A percentile compares a stretch with the other conserved stretches of the same genome.
These are phyloP conservation scores for Lasiosphaeria ovina DNA, from an alignment of 495 filamentous ascomycete genomes.

Conservation along the genomic window DNA sequence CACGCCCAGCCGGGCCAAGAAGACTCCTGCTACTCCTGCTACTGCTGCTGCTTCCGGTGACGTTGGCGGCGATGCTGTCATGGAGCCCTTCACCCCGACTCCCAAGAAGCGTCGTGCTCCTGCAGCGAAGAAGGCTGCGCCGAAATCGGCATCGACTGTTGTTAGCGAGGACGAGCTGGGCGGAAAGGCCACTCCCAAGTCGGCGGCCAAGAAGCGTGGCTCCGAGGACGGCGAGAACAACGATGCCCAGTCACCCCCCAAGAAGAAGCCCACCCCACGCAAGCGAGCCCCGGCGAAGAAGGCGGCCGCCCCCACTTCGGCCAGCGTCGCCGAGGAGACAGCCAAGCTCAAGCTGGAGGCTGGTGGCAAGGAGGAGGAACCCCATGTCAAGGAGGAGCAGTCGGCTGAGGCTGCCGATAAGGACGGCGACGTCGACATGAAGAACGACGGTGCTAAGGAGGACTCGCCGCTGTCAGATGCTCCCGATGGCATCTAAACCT, in stretches of 20 bases:
- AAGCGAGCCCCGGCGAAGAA: constrained; percentile 11
- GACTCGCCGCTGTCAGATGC: no score
- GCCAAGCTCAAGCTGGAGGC: neutral
- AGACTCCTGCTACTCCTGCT: neutral
- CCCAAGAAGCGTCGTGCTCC: no score
- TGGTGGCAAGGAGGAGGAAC: no score
- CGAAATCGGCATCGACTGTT: neutral
- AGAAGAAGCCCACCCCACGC: constrained; percentile 8
- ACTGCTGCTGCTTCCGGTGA: neutral
- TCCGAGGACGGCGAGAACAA: neutral
- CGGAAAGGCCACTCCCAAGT: neutral
- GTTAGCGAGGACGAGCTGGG: neutral
- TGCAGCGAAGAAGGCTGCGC: neutral
- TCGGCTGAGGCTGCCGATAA: neutral
- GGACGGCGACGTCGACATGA: neutral
- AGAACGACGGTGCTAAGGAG: neutral
- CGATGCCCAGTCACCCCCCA: neutral
- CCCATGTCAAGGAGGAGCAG: neutral
- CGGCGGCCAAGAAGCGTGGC: neutral
- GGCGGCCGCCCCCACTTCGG: neutral
- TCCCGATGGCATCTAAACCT: no score
- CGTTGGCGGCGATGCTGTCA: no score
- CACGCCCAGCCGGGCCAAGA: neutral
- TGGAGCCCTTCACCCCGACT: no score
- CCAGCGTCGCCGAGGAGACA: constrained; percentile 1